Evolutionary conservation across 106 monocot genomes (phyloP).

Genomic region (Dendrobium catenatum): DNA sequence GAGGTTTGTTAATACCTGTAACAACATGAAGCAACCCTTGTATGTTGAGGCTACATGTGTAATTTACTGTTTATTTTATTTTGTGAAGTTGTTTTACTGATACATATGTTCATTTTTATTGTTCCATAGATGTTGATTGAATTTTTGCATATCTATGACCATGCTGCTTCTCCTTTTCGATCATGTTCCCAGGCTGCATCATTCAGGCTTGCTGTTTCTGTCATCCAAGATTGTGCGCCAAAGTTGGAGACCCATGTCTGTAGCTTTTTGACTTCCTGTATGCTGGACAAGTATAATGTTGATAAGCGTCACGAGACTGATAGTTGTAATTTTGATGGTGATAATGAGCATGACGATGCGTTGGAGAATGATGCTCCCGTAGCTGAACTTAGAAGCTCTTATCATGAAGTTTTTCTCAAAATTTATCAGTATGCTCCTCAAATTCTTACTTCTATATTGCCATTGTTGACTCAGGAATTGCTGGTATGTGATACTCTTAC

Average conservation of each 20-base stretch:
- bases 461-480: conserved; percentile 63
- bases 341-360: background rate
- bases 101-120: background rate
- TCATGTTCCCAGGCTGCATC: conserved; percentile 43
- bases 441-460: conserved; percentile 60
- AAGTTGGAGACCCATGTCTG: conserved; percentile 56
- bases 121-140: background rate
- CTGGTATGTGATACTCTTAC: conserved; percentile 43
- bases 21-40: background rate
- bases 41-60: background rate
- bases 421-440: conserved; percentile 65
- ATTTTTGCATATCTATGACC: background rate
- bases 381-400: conserved; percentile 39
- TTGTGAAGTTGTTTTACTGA: background rate
- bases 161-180: background rate
- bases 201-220: conserved; percentile 62
- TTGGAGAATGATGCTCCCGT: conserved; percentile 25
- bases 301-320: background rate
- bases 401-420: conserved; percentile 67
- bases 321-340: background rate
- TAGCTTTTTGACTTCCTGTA: conserved; percentile 50
- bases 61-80: background rate
- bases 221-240: conserved; percentile 52
- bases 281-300: conserved; percentile 30
- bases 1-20: background rate